These are phyloP conservation scores for Trypanosoma lewisi DNA, from an alignment of 208 protist species.

Conservation along the genomic window DNA sequence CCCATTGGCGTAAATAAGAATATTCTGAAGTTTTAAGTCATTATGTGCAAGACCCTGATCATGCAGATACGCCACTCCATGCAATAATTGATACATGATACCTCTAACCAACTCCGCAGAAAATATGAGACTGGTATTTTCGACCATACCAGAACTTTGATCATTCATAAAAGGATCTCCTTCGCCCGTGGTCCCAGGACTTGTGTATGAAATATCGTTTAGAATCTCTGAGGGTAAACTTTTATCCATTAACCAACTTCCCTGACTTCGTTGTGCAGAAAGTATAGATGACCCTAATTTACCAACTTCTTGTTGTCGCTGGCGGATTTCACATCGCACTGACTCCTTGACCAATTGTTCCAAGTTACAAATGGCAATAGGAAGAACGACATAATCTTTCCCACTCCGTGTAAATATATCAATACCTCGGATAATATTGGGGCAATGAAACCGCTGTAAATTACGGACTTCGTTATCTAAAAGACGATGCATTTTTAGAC, in stretches of 20 bases:
- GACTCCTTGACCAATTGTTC: constrained; percentile 62
- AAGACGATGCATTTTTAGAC: constrained; percentile 16
- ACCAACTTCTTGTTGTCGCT: neutral
- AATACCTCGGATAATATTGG: constrained; percentile 65
- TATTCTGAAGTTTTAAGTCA: constrained; percentile 84
- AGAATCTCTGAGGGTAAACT: neutral
- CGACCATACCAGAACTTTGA: neutral
- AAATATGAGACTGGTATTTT: constrained; percentile 22
- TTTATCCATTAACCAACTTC: neutral
- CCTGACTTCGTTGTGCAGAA: neutral
- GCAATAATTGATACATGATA: constrained; percentile 72
- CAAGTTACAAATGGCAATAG: constrained; percentile 76
- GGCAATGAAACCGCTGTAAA: constrained; percentile 80
- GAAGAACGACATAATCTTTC: constrained; percentile 81
- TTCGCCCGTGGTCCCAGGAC: constrained; percentile 1
- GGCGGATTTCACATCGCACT: constrained; percentile 26
- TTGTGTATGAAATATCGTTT: neutral
- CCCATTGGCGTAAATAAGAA: constrained; percentile 78
- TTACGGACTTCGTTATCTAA: constrained; percentile 61
- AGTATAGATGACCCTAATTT: neutral
- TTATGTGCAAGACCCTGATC: constrained; percentile 75
- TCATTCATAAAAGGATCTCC: neutral
- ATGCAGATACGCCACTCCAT: constrained; percentile 77
- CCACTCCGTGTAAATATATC: constrained; percentile 77
- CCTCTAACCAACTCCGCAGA: constrained; percentile 61